Base-by-base conservation (phyloP, 306 rosid genomes). In the Carpinus fangiana region DNA sequence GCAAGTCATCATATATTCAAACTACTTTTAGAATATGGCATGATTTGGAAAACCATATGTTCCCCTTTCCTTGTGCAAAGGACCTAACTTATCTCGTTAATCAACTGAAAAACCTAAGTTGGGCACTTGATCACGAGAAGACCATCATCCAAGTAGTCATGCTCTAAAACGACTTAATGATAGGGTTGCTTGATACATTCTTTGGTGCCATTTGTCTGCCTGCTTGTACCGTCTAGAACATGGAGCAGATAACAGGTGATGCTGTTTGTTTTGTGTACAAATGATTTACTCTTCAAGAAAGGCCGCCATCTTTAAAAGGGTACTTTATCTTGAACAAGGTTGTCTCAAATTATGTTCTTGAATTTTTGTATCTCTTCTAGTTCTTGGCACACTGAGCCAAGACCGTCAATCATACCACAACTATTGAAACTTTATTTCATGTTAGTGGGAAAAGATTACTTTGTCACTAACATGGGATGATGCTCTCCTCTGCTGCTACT, bases 21-120 rank as follows among this genome's bases (percentile, higher is more conserved):
- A 1, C 10, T 57, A 20, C 64, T 34, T 64, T 34, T 36, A 14
- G 46, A 34, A 17, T 64, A 64, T 13, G 10, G 23, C 21, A 64
- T 36, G 47, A 64, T 64, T 64, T 64, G 20, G 12, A 64, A 64
- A 64, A 34, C 18, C 70, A 64, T 64, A 64, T 64, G 21, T 41
- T 66, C 31, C 69, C 10, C 69, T 66, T 38, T 41, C 17, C 28
- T 23, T 38, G 28, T 38, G 72, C 50, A 66, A 66, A 66, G 50
- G 9, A 41, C 3, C 51, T 66, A 41, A 66, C 1, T 28, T 38
- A 38, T 41, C 9, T 66, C n/a, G 23, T 47, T 66, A 41, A 41
- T 66, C 31, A 66, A 38, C 14, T 41, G 51, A 17, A 66, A 66
- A 18, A 8, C 23, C 51, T 10, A 66, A 66, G 72, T 4, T 6